Base-by-base conservation (phyloP, 208 protist species). In the Trypanosoma lewisi region DNA sequence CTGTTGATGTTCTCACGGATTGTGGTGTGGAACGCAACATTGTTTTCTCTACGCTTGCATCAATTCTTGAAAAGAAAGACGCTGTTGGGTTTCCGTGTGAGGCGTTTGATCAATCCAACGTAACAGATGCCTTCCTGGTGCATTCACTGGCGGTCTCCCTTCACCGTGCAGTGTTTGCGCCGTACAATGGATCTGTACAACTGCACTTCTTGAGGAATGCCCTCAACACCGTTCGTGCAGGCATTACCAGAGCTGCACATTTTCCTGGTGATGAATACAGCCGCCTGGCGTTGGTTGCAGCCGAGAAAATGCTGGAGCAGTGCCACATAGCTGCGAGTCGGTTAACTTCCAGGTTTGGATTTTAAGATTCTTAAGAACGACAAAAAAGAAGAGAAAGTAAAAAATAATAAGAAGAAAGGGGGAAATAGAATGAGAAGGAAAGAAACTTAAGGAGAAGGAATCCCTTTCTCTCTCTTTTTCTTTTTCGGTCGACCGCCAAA, bases 21-120 rank as follows among this genome's bases (percentile, higher is more conserved):
- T 82, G 80, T 70, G 69, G 72, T 27, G 84, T 93, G 11, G 86
- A 92, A 47, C 37, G 68, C 17, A 82, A 78, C 37, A 77, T 91
- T 21, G 73, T 95, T 19, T 91, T 87, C 37, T 66, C 80, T 47
- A 80, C 79, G 11, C 85, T 92, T 60, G 74, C 82, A 44, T 28
- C 60, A 56, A 69, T 94, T 17, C 36, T 94, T 45, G 71, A 79
- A 4, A 71, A 60, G 25, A 86, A 72, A 42, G 78, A 87, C 33
- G 63, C 76, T 39, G 54, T 79, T 39, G 77, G 55, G 33, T 63
- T 80, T 45, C 66, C 52, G 2, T 83, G 73, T 51, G 63, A 70
- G 16, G 19, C 58, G 3, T 78, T 83, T 67, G 65, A 66, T 41
- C 17, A 56, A 21, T 49, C 68, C 21, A 60, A 54, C 1, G 70